Percentiles rank a stretch among this genome's conserved stretches.
Evolutionary conservation across 768 basidiomycete species (phyloP).

Genomic region (Serpula lacrymans): DNA sequence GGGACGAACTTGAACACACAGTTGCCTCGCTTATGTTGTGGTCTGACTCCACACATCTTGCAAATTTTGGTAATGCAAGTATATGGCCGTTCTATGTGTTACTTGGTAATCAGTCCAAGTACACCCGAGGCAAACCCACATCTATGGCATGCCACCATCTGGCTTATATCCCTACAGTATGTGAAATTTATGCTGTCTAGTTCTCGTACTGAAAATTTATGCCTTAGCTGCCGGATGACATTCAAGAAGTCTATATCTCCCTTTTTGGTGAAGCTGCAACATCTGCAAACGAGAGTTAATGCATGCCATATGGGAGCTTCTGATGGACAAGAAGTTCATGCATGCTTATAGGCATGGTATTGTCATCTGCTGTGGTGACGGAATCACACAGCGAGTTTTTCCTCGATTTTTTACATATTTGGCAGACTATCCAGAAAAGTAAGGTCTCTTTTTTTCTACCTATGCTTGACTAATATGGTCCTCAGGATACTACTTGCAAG

Average conservation of each 20-base stretch:
- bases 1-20: slow-evolving; percentile 8
- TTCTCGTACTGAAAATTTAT: neutral
- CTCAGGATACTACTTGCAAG: slow-evolving; percentile 11
- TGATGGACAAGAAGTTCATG: slow-evolving; percentile 12
- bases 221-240: neutral
- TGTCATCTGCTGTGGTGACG: slow-evolving; percentile 11
- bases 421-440: slow-evolving; percentile 18
- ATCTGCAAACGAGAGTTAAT: slow-evolving; percentile 14
- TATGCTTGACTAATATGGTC: too few species aligned
- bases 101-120: slow-evolving; percentile 15
- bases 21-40: slow-evolving; percentile 19
- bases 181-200: too few species aligned
- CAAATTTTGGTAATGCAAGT: slow-evolving; percentile 10
- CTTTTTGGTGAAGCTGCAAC: slow-evolving; percentile 3
- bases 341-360: slow-evolving; percentile 14
- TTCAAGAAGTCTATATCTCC: neutral
- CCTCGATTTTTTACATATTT: slow-evolving; percentile 16
- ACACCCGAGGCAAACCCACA: slow-evolving; percentile 8
- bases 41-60: slow-evolving; percentile 21
- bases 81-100: slow-evolving; percentile 16
- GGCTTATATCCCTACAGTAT: slow-evolving; percentile 7
- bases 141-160: slow-evolving; percentile 8
- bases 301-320: slow-evolving; percentile 6
- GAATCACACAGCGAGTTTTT: slow-evolving; percentile 12
- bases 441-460: neutral